Evolutionary conservation across 345 rosid species (phyloP), one percentile per base, ranked within the genome.

Genomic region (Hirschfeldia incana): DNA sequence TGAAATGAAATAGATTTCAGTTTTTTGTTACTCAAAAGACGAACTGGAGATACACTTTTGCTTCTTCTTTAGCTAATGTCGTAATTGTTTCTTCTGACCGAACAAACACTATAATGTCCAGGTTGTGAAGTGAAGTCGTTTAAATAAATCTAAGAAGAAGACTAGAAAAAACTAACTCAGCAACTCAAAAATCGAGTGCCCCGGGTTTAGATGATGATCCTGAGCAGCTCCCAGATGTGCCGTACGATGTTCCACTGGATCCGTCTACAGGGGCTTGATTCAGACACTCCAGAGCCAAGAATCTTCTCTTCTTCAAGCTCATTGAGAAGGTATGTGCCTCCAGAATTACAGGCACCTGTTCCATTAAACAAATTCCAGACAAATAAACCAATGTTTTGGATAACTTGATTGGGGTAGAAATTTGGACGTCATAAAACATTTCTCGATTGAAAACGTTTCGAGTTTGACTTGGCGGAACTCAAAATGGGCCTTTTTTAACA

Each of bases 241-340:
- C 89, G 70, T 92, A 92, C 1, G 97, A 94, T 77, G 84, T 81
- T 75, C 98, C 98, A 79, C 91, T 90, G 4, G 97, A 90, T 59
- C 97, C 95, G 58, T 92, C 98, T 30, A 94, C 85, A 5, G 98
- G 98, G 66, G 98, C 98, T 87, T 94, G 98, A 83, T 92, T 94
- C 78, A 94, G 77, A 79, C 90, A 90, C 81, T 94, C 98, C 65
- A 92, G 82, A 82, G 86, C 84, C 88, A 91, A 81, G 83, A 80
- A 90, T 71, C 93, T 86, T 28, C 98, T 88, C 81, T 90, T 92
- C 49, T 87, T 92, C 81, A 94, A 82, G 78, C 94, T 94, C 77
- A 94, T 86, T 9, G 98, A 92, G 76, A 84, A 92, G 2, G 97
- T 92, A 42, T 91, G 90, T 73, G 98, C 92, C 76, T 91, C 98